Base-by-base conservation (phyloP, 768 basidiomycete genomes). In the Candolleomyces efflorescens region DNA sequence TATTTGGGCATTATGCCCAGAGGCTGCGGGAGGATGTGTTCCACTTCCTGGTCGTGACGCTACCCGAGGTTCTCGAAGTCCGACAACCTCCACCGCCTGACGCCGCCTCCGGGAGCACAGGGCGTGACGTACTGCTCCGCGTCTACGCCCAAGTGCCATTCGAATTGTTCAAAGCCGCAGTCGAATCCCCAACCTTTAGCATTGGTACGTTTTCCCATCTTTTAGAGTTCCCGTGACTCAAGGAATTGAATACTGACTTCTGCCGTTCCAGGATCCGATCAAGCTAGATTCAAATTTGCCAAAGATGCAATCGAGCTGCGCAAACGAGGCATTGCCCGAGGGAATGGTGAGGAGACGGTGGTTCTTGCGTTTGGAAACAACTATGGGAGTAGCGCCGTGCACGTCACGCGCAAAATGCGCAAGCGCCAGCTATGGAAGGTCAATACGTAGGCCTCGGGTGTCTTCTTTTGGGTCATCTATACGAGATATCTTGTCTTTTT, bases 231-330 rank as follows among this genome's bases (percentile, higher is more conserved):
- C 15, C 27, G 32, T 32, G 32, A 32, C 32, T 32, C 6, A 32
- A 32, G 32, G 32, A 32, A 27, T 17, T 50, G 5, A 32, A 50
- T 13, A 2, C 20, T 53, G 36, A n/a, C 13, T 22, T 53, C 15
- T 18, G 17, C 26, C 37, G 10, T 11, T 20, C n/a, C 69, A 89
- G 89, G 87, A 20, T 83, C 89, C 58, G 90, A 91, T 73, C 92
- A 94, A 68, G 83, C 85, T 59, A 85, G 93, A 47, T 97, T 94
- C 76, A 89, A 88, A 66, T 95, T 95, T 73, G 92, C 92, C 3
- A 95, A 94, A 71, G 91, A 92, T 62, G 90, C 87, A 12, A 88
- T 95, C 65, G 89, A 91, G 65, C 65, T 87, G 65, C 81, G 93
- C 64, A 95, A 92, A 72, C 84, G 83, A 67, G 85, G 85, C n/a